A percentile compares a stretch with the other conserved stretches of the same genome.
Evolutionary conservation across 306 rosid genomes (phyloP).

Genomic region (Clitoria ternatea): DNA sequence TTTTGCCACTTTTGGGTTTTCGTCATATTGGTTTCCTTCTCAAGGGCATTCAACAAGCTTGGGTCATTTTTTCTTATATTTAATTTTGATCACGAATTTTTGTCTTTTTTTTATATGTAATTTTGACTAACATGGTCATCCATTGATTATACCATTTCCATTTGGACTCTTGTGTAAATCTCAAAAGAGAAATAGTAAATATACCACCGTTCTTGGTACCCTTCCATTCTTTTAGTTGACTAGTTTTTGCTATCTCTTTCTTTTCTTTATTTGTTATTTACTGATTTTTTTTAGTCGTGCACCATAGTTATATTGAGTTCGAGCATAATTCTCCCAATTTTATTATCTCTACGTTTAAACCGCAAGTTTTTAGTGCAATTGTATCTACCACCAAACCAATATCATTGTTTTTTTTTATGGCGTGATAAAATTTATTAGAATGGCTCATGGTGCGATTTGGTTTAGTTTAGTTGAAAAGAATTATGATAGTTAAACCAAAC

Average conservation of each 20-base stretch:
- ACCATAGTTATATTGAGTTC: too few species aligned
- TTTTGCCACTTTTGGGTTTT: conserved; percentile 50
- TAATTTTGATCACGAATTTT: conserved; percentile 27
- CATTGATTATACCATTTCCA: conserved; percentile 43
- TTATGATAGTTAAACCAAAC: too few species aligned
- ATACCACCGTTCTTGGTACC: conserved; percentile 37
- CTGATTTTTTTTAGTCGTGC: too few species aligned
- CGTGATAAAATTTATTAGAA: too few species aligned
- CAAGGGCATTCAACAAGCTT: conserved; percentile 46
- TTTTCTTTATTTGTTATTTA: too few species aligned
- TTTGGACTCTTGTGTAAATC: conserved; percentile 56
- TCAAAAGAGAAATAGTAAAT: conserved; percentile 55
- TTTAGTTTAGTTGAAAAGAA: too few species aligned
- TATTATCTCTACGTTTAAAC: too few species aligned
- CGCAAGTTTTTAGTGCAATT: too few species aligned
- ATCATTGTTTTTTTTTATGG: too few species aligned
- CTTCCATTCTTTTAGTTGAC: neutral
- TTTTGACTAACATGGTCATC: conserved; percentile 53
- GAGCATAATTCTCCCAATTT: too few species aligned
- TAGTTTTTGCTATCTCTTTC: neutral
- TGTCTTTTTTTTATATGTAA: neutral
- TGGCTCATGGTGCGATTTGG: too few species aligned
- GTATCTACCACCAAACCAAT: too few species aligned
- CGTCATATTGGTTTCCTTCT: conserved; percentile 41
- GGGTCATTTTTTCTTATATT: conserved; percentile 45